A percentile compares a stretch with the other conserved stretches of the same genome.
These are phyloP conservation scores for Lotmaria passim DNA, from an alignment of 208 protist species.

Conservation along the genomic window DNA sequence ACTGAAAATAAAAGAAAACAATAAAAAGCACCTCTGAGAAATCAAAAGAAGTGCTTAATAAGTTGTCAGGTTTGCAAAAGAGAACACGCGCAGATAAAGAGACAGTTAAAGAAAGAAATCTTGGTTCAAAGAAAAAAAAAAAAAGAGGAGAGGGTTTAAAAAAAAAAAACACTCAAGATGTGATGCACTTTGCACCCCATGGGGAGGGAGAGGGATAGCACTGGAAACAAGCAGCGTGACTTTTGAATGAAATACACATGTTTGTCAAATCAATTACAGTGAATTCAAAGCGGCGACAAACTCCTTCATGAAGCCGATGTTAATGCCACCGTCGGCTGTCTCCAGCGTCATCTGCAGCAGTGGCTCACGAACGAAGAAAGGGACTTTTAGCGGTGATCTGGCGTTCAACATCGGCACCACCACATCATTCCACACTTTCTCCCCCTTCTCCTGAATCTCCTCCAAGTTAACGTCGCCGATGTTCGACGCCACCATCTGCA, in stretches of 20 bases:
- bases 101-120: not conserved
- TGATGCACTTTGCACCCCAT: too few relatives aligned
- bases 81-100: too few relatives aligned
- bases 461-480: conserved; percentile 42
- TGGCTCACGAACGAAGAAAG: conserved; percentile 28
- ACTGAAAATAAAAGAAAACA: too few relatives aligned
- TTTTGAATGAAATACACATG: too few relatives aligned
- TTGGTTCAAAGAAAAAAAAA: conserved; percentile 21
- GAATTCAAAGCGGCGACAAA: not conserved
- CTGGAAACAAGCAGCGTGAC: not conserved
- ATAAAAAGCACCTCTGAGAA: too few relatives aligned
- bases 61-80: too few relatives aligned
- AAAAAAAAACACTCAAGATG: too few relatives aligned
- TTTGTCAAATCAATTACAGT: too few relatives aligned
- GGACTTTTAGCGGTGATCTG: conserved; percentile 32
- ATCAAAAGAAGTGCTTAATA: too few relatives aligned
- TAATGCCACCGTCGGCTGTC: conserved; percentile 28
- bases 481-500: conserved; percentile 44
- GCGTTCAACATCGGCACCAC: conserved; percentile 47
- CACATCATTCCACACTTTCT: conserved; percentile 32
- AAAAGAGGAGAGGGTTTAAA: not conserved
- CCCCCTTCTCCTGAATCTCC: conserved; percentile 26
- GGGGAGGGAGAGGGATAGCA: too few relatives aligned
- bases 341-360: conserved; percentile 31
- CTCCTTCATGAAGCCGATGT: conserved; percentile 19